phyloP scores from a whole-genome alignment of 2,329 filamentous ascomycete species.

The Trichoderma simmonsii region DNA sequence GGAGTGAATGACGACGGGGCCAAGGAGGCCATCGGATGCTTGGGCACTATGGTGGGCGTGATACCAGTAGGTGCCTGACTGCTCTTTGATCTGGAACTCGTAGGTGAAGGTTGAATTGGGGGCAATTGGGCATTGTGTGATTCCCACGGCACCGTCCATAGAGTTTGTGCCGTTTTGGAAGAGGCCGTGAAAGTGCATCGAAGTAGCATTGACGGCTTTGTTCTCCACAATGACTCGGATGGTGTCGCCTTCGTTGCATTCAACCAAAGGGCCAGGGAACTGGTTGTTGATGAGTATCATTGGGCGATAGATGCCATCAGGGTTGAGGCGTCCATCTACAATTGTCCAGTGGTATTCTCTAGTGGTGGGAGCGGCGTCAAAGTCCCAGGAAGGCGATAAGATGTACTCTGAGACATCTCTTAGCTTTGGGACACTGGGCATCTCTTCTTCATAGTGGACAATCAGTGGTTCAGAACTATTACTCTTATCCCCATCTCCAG shows the following conservation, averaged over 20 bases:
- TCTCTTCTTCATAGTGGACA: conserved; percentile 27
- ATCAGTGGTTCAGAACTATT: neutral
- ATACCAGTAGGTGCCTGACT: conserved; percentile 55
- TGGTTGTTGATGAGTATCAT: conserved; percentile 71
- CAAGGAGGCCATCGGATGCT: conserved; percentile 66
- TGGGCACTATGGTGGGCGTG: conserved; percentile 65
- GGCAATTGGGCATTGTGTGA: conserved; percentile 65
- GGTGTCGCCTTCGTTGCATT: conserved; percentile 70
- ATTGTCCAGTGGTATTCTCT: conserved; percentile 62
- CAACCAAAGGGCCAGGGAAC: conserved; percentile 70
- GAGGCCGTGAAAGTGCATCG: conserved; percentile 74
- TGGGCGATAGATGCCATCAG: conserved; percentile 55
- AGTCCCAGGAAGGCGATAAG: conserved; percentile 56
- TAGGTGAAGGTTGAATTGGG: conserved; percentile 64
- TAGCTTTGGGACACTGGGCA: conserved; percentile 26
- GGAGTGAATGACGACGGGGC: conserved; percentile 64
- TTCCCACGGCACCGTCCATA: conserved; percentile 69
- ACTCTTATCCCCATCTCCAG: neutral
- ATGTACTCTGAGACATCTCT: conserved; percentile 50
- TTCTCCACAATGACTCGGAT: conserved; percentile 69
- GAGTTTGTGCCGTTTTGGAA: conserved; percentile 72
- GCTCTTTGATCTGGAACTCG: conserved; percentile 58
- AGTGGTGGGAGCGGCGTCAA: conserved; percentile 44
- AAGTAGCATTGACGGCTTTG: conserved; percentile 61
- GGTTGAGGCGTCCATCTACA: conserved; percentile 54